These are phyloP conservation scores for Podila epigama DNA, from an alignment of 192 early-diverging fungal genomes.

Conservation along the genomic window DNA sequence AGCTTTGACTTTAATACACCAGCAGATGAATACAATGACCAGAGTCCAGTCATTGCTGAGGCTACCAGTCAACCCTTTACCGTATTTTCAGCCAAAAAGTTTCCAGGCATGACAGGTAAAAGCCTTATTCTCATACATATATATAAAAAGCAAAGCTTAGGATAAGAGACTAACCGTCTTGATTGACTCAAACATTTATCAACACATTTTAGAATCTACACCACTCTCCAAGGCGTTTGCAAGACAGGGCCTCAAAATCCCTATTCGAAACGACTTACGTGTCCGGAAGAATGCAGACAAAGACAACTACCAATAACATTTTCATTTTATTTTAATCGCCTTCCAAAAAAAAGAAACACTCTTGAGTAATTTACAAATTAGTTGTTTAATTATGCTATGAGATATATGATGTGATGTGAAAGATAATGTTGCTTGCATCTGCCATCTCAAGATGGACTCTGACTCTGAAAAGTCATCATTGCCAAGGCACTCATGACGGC, in stretches of 20 bases:
- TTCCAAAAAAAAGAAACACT: no score
- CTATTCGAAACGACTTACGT: slow-evolving; percentile 72
- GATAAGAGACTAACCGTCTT: background rate
- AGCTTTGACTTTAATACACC: slow-evolving; percentile 18
- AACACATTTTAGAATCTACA: slow-evolving; percentile 69
- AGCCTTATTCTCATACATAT: background rate
- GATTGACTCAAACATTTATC: background rate
- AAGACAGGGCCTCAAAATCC: slow-evolving; percentile 82
- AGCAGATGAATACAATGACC: slow-evolving; percentile 37
- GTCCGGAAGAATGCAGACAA: slow-evolving; percentile 29
- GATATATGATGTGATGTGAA: no score
- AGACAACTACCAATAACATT: background rate
- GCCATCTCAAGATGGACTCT: no score
- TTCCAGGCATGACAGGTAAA: slow-evolving; percentile 83
- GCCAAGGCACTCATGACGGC: no score
- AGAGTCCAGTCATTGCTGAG: slow-evolving; percentile 59
- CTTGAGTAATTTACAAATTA: no score
- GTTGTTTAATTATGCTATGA: no score
- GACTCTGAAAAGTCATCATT: no score
- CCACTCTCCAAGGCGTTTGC: slow-evolving; percentile 78
- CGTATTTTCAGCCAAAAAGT: slow-evolving; percentile 84
- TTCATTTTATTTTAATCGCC: background rate
- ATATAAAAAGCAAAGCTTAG: background rate
- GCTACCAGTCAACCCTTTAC: slow-evolving; percentile 73
- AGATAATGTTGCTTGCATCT: no score